Conservation (phyloP, 2,329 filamentous ascomycete species). For the Penicillium sp. region DNA sequence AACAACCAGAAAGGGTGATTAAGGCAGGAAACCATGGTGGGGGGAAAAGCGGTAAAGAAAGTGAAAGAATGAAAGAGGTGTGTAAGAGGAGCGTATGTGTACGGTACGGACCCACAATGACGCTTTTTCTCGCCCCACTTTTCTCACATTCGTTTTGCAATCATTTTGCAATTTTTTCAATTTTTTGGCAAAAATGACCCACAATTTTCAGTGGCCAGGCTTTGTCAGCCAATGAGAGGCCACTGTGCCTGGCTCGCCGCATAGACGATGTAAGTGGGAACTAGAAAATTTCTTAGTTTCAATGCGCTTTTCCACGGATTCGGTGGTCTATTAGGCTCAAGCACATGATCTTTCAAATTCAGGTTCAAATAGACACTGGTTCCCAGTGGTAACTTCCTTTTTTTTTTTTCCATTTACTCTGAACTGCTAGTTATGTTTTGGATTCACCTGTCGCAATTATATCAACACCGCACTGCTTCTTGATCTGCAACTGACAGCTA, state of each 20-base stretch:
- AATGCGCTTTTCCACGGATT: conserved; percentile 23
- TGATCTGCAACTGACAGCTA: conserved; percentile 11
- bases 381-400: conserved; percentile 17
- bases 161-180: not conserved
- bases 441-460: conserved; percentile 18
- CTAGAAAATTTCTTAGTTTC: conserved; percentile 21
- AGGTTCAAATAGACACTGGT: conserved; percentile 22
- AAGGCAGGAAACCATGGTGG: no score
- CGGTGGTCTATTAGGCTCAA: conserved; percentile 14
- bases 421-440: conserved; percentile 17
- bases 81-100: not conserved
- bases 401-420: conserved; percentile 8
- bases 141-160: conserved; percentile 4
- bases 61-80: not conserved
- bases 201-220: conserved; percentile 24
- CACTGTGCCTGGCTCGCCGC: conserved; percentile 17
- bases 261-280: conserved; percentile 26
- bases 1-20: no score
- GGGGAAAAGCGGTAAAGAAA: not conserved
- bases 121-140: conserved; percentile 16
- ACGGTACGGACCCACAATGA: conserved; percentile 29
- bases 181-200: not conserved
- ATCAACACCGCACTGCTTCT: conserved; percentile 27
- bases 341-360: conserved; percentile 22
- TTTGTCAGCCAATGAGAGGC: conserved; percentile 9